Base-by-base conservation (phyloP, 306 rosid species). In the Citrullus mucosospermus region DNA sequence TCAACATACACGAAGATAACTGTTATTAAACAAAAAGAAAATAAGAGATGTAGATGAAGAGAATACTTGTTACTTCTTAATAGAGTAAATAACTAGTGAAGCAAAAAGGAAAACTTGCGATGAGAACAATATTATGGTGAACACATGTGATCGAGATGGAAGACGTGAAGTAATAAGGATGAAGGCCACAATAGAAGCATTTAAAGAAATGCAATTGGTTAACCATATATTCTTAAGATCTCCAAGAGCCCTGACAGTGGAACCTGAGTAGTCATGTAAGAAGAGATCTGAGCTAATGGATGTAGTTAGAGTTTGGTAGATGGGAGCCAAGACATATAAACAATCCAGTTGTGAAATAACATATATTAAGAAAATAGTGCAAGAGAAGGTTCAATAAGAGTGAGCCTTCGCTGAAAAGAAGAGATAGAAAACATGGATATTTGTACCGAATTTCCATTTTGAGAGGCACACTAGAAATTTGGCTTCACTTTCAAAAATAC, bases 271-370 rank as follows among this genome's bases (percentile, higher is more conserved):
- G 75, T 94, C 98, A 39, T 92, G 98, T 68, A 92, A 85, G 79
- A 90, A 92, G 53, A 94, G 93, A 85, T 94, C 98, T 5, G 96
- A 92, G 84, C 93, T 92, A 32, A 94, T 94, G 77, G 96, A 92
- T 84, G 92, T 88, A 20, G 98, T 94, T 36, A 94, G 98, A 66
- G 95, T 94, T 77, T 92, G 90, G 81, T 89, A 94, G 59, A 94
- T 86, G 61, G 98, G 98, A 81, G 98, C 97, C 83, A 94, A 86
- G 81, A 87, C 88, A 87, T 85, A 92, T 25, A 25, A 25, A 25
- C 66, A 92, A 78, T 18, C 91, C 93, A 5, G 92, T 88, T 63
- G 91, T 83, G 74, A 93, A 93, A 82, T 91, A 91, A 6, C 91
- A 83, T 71, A 92, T 82, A 63, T 94, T 94, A 58, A 92, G 92